Evolutionary conservation across 768 basidiomycete species (phyloP), one percentile per base, ranked within the genome.

Genomic region (Mycena capillaripes): DNA sequence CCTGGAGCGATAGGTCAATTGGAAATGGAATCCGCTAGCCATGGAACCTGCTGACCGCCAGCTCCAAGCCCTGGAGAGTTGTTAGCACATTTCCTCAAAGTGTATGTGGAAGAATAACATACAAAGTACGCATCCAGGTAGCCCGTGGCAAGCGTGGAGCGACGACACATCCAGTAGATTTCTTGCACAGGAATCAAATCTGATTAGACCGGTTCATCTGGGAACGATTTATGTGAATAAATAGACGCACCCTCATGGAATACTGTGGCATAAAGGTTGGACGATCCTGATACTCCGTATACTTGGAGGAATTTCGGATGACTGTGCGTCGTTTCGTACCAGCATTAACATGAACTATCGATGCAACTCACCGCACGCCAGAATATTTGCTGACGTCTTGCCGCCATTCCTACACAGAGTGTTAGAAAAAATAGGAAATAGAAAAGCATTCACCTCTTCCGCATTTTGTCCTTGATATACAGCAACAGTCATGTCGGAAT

Each of bases 381-480:
- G 57, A 59, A 30, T 68, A 68, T 40, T 42, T 68, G 3, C 19
- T 30, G 19, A 68, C 55, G 29, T 68, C 66, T 29, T 44, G 32
- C 9, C 58, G 66, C 66, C 66, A 68, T 68, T 68, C 66, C 66
- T 66, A 21, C 9, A 30, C 0, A 30, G 3, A 38, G 21, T 0
- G 16, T 48, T 29, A 5, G 1, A 1, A 4, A 16, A 14, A 1
- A 25, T 19, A 16, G 1, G 29, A 16, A 23, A 46, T 6, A 30
- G 4, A 5, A n/a, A 25, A 1, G 4, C 21, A 48, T 32, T 21
- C 27, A 59, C 66, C 4, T 69, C 59, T 53, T 69, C 67, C 6
- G 67, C 67, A 12, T 69, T 69, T 1, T 60, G 59, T 10, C 67
- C 59, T 36, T 60, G 58, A 17, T 69, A 69, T n/a, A 69, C 48